These are phyloP conservation scores for Furcasterigmium sp. DNA, from an alignment of 2,329 filamentous ascomycete genomes.

Conservation along the genomic window DNA sequence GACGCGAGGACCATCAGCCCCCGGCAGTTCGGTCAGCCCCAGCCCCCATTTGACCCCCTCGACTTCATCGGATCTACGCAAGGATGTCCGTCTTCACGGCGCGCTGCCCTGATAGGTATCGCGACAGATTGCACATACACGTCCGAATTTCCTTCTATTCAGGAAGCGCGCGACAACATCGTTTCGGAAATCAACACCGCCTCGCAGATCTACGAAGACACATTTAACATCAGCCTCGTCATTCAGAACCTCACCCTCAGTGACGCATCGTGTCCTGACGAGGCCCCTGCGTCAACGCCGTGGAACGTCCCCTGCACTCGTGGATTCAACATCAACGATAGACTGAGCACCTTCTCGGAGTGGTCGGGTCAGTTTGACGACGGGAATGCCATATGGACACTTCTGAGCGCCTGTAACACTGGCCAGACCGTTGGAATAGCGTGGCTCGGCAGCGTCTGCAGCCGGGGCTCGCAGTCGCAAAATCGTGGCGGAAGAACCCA, in stretches of 20 bases:
- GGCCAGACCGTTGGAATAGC: slow-evolving; percentile 77
- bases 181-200: slow-evolving; percentile 80
- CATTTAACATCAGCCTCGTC: slow-evolving; percentile 85
- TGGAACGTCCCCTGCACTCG: slow-evolving; percentile 73
- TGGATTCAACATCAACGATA: slow-evolving; percentile 57
- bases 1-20: not conserved
- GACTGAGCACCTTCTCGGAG: slow-evolving; percentile 73
- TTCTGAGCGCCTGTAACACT: slow-evolving; percentile 70
- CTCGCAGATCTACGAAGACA: slow-evolving; percentile 73
- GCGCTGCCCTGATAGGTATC: slow-evolving; percentile 84
- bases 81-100: slow-evolving; percentile 75
- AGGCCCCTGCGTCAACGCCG: slow-evolving; percentile 53
- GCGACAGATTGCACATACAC: slow-evolving; percentile 86
- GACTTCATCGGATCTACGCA: slow-evolving; percentile 65
- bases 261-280: slow-evolving; percentile 62
- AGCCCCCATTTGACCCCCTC: not conserved
- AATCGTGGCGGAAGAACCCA: slow-evolving; percentile 43
- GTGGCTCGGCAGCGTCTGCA: slow-evolving; percentile 67
- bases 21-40: not conserved
- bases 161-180: slow-evolving; percentile 61
- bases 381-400: slow-evolving; percentile 79
- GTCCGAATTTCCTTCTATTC: slow-evolving; percentile 56
- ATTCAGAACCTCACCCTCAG: slow-evolving; percentile 74
- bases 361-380: slow-evolving; percentile 73
- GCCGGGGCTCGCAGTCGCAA: slow-evolving; percentile 56